Evolutionary conservation across 352 stramenopile genomes (phyloP).

Genomic region (Globisporangium iwayamae): DNA sequence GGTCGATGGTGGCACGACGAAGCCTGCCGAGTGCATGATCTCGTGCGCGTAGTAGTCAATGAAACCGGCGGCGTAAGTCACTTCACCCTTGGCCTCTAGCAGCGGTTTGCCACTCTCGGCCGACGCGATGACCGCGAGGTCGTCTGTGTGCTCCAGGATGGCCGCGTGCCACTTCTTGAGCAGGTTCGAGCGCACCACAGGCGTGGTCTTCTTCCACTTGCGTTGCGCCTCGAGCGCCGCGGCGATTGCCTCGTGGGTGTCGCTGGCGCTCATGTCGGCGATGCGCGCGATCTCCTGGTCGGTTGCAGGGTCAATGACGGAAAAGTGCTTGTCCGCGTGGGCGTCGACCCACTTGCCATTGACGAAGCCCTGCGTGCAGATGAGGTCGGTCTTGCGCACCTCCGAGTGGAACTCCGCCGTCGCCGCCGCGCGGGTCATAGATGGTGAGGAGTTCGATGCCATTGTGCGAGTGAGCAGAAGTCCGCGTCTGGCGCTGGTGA

Average conservation of each 20-base stretch:
- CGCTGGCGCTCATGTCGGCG: slow-evolving; percentile 57
- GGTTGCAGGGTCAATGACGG: slow-evolving; percentile 73
- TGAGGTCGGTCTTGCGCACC: slow-evolving; percentile 56
- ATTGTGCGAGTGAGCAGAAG: slow-evolving; percentile 2
- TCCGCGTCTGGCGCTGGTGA: slow-evolving; percentile 11
- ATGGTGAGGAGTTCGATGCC: slow-evolving; percentile 12
- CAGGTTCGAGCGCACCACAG: slow-evolving; percentile 57
- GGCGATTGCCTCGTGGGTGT: slow-evolving; percentile 73
- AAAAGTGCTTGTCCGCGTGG: slow-evolving; percentile 49
- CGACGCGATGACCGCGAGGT: slow-evolving; percentile 93
- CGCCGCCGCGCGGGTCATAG: neutral
- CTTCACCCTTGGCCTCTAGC: slow-evolving; percentile 91
- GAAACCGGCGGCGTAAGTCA: slow-evolving; percentile 93
- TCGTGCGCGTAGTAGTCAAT: slow-evolving; percentile 97
- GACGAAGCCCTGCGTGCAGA: slow-evolving; percentile 77
- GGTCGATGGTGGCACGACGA: slow-evolving; percentile 60
- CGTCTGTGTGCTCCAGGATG: slow-evolving; percentile 65
- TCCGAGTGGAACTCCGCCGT: slow-evolving; percentile 42
- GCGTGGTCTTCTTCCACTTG: slow-evolving; percentile 69
- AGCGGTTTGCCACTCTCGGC: slow-evolving; percentile 97
- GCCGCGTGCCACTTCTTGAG: slow-evolving; percentile 81
- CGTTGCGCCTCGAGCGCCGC: slow-evolving; percentile 60
- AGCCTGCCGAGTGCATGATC: slow-evolving; percentile 84
- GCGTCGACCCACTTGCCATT: slow-evolving; percentile 74
- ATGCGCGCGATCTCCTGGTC: slow-evolving; percentile 69